These are phyloP conservation scores for Rubia balearica DNA, from an alignment of 305 asterid genomes.

Conservation along the genomic window DNA sequence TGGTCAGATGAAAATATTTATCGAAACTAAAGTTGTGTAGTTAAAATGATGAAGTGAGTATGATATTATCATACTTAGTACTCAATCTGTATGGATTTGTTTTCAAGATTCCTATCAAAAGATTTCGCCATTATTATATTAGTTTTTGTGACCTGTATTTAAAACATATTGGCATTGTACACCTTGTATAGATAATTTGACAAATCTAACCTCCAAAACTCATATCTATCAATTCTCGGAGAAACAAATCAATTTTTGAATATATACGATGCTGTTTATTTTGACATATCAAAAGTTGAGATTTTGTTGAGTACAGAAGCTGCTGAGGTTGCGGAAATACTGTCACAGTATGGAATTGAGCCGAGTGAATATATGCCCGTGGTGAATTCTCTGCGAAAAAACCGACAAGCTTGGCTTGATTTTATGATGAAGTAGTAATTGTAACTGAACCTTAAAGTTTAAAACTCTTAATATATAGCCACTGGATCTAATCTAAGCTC, in stretches of 20 bases:
- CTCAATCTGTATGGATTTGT: too few relatives aligned
- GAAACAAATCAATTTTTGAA: background rate
- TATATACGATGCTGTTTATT: background rate
- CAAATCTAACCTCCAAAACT: too few relatives aligned
- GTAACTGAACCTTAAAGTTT: background rate
- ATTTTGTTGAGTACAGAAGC: constrained; percentile 57
- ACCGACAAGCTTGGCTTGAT: constrained; percentile 94
- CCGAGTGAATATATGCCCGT: constrained; percentile 76
- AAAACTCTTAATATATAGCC: background rate
- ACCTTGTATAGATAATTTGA: too few relatives aligned
- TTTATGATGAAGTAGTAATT: constrained; percentile 84
- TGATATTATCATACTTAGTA: too few relatives aligned
- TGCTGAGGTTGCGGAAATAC: constrained; percentile 92
- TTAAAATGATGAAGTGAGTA: too few relatives aligned
- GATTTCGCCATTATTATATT: too few relatives aligned
- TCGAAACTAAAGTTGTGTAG: too few relatives aligned
- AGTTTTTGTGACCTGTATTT: too few relatives aligned
- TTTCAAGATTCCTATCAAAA: too few relatives aligned
- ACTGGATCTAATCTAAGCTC: background rate
- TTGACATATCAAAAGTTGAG: background rate
- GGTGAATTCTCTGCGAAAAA: constrained; percentile 75
- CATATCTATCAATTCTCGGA: too few relatives aligned
- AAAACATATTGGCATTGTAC: too few relatives aligned
- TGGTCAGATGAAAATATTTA: too few relatives aligned
- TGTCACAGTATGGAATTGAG: constrained; percentile 65